Base-by-base conservation (phyloP, 2,329 filamentous ascomycete genomes). In the Pseudocercospora eumusae region DNA sequence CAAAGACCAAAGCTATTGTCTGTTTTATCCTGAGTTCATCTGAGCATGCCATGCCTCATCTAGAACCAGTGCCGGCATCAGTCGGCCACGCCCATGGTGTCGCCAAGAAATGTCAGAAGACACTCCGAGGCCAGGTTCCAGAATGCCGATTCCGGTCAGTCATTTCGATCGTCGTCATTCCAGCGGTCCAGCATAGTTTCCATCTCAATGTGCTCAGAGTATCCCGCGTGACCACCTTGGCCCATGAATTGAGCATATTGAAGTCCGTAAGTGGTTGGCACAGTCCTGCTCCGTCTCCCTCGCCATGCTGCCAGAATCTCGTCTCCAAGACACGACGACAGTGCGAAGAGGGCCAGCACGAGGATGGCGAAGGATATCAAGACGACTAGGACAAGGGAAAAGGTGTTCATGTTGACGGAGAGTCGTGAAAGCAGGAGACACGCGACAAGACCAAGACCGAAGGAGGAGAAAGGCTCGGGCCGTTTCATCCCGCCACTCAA, bases 191-290 rank as follows among this genome's bases (percentile, higher is more conserved):
- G 75, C 81, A 86, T 84, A 61, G 85, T 82, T 64, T 86, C 82
- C 80, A 87, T 79, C 73, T 87, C 84, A 63, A 87, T 86, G 64
- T 86, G 83, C 70, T 87, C 84, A 70, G 84, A 86, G 63, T 84
- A 81, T 8, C 79, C 80, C 33, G 79, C 77, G 6, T 81, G 82
- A 7, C 80, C 79, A 44, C 81, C 81, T n/a, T 81, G 77, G 1
- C 76, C 81, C 74, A 87, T 82, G 13, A 80, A 81, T 47, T 82
- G 79, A 45, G 84, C 81, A 66, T 86, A 86, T 64, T 80, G 80
- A 55, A 81, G 77, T 44, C 83, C 84, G 66, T 84, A 87, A 2
- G 80, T 79, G 53, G 71, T 73, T 18, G 71, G 71, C 3, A 67
- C 76, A 36, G 45, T 77, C 75, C 54, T 78, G 75, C 58, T 78